Conservation (phyloP, 768 basidiomycete genomes). For the Boletus edulis region DNA sequence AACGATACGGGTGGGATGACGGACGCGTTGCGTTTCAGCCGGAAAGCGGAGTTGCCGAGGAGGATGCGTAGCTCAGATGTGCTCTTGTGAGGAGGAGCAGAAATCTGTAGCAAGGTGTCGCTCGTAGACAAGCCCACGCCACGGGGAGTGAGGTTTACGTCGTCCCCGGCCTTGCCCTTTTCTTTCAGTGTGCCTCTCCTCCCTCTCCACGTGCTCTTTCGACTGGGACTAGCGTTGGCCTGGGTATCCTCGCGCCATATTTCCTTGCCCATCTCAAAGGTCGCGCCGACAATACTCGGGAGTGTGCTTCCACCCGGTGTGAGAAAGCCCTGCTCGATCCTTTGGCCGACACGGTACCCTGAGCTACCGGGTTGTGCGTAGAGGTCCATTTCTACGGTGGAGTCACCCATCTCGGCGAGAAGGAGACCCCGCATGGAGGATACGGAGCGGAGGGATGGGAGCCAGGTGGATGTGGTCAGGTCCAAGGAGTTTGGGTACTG, state of each 20-base stretch:
- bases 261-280: slow-evolving; percentile 20
- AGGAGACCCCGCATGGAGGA: slow-evolving; percentile 47
- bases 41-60: slow-evolving; percentile 58
- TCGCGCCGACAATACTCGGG: slow-evolving; percentile 4
- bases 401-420: slow-evolving; percentile 46
- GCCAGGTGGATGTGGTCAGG: slow-evolving; percentile 7
- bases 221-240: neutral
- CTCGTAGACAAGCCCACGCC: slow-evolving; percentile 38
- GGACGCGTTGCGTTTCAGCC: slow-evolving; percentile 52
- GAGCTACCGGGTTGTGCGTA: slow-evolving; percentile 33
- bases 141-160: slow-evolving; percentile 1
- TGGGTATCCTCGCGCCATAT: slow-evolving; percentile 20
- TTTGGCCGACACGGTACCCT: slow-evolving; percentile 40
- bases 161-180: slow-evolving; percentile 6
- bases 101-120: slow-evolving; percentile 53
- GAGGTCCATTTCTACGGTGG: slow-evolving; percentile 44
- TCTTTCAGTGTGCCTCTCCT: slow-evolving; percentile 7
- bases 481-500: slow-evolving; percentile 7
- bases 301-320: slow-evolving; percentile 30
- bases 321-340: slow-evolving; percentile 33
- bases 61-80: slow-evolving; percentile 59
- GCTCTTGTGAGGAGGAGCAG: slow-evolving; percentile 47
- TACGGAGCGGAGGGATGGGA: slow-evolving; percentile 33
- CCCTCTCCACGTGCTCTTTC: slow-evolving; percentile 17
- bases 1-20: slow-evolving; percentile 33